Percentiles rank a stretch among this genome's conserved stretches.
phyloP scores from a whole-genome alignment of 352 stramenopile species.

The Pythium utonaiense region DNA sequence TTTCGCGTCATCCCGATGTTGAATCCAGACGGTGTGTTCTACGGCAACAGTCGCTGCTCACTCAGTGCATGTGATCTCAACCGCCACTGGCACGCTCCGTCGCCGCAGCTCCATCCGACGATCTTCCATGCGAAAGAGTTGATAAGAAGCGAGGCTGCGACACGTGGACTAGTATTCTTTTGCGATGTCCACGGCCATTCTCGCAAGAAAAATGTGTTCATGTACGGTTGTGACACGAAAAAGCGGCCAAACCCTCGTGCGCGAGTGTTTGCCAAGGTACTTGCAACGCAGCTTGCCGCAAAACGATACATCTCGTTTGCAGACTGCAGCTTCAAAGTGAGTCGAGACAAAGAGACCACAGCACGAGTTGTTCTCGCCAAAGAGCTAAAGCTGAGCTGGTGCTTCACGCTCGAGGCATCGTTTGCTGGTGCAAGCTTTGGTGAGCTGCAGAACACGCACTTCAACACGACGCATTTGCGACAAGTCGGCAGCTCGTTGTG shows the following conservation, averaged over 20 bases:
- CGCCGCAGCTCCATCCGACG: slow-evolving; percentile 72
- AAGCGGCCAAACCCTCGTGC: slow-evolving; percentile 71
- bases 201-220: slow-evolving; percentile 93
- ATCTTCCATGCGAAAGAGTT: slow-evolving; percentile 86
- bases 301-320: slow-evolving; percentile 62
- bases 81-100: slow-evolving; percentile 83
- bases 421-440: slow-evolving; percentile 84
- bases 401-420: slow-evolving; percentile 85
- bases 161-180: slow-evolving; percentile 74
- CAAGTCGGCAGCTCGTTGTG: slow-evolving; percentile 48
- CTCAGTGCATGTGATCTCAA: slow-evolving; percentile 86
- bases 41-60: slow-evolving; percentile 90
- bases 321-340: slow-evolving; percentile 82
- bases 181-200: slow-evolving; percentile 92
- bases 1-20: slow-evolving; percentile 93
- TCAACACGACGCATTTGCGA: slow-evolving; percentile 54
- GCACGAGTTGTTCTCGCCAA: slow-evolving; percentile 78
- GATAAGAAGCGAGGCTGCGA: slow-evolving; percentile 48
- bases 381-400: slow-evolving; percentile 72
- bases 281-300: slow-evolving; percentile 59
- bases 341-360: slow-evolving; percentile 73
- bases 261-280: slow-evolving; percentile 67
- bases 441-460: slow-evolving; percentile 55
- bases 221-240: slow-evolving; percentile 94
- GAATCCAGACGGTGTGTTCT: slow-evolving; percentile 93